A percentile compares a stretch with the other conserved stretches of the same genome.
These are phyloP conservation scores for Mucor ambiguus DNA, from an alignment of 371 early-diverging fungal genomes.

Conservation along the genomic window DNA sequence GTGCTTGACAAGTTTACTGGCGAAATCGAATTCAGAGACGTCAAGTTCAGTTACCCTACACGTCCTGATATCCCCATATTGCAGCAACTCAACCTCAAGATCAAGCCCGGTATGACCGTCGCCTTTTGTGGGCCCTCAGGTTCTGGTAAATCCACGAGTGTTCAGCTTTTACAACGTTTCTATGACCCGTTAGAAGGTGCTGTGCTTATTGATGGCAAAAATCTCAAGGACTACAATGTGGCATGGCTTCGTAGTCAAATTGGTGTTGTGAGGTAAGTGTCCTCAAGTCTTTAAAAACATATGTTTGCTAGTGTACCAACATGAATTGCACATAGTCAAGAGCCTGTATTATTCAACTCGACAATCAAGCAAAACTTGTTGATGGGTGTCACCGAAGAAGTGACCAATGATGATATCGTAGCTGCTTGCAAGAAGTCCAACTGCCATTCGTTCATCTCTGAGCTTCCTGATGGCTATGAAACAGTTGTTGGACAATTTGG, in stretches of 20 bases:
- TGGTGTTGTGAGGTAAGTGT: conserved; percentile 64
- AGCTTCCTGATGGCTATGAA: conserved; percentile 77
- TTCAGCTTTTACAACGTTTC: conserved; percentile 89
- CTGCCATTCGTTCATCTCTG: conserved; percentile 77
- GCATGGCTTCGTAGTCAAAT: conserved; percentile 76
- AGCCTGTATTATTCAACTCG: conserved; percentile 87
- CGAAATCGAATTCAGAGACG: conserved; percentile 69
- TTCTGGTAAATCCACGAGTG: conserved; percentile 88
- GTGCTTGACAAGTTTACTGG: conserved; percentile 55
- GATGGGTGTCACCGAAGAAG: conserved; percentile 56
- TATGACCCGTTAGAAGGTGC: conserved; percentile 74
- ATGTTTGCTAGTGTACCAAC: too few species aligned
- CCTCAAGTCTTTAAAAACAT: too few species aligned
- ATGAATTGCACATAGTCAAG: conserved; percentile 61
- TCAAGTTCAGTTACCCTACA: conserved; percentile 77
- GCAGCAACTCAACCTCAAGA: conserved; percentile 57
- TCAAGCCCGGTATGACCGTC: conserved; percentile 75
- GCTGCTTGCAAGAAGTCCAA: conserved; percentile 66
- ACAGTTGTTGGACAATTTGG: conserved; percentile 74
- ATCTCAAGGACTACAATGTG: conserved; percentile 69
- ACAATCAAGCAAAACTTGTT: conserved; percentile 81
- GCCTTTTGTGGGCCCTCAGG: conserved; percentile 53
- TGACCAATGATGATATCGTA: conserved; percentile 62
- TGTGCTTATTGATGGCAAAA: conserved; percentile 73
- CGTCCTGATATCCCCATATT: conserved; percentile 73